phyloP scores from a whole-genome alignment of 2,329 filamentous ascomycete species.

The Furcasterigmium sp. region DNA sequence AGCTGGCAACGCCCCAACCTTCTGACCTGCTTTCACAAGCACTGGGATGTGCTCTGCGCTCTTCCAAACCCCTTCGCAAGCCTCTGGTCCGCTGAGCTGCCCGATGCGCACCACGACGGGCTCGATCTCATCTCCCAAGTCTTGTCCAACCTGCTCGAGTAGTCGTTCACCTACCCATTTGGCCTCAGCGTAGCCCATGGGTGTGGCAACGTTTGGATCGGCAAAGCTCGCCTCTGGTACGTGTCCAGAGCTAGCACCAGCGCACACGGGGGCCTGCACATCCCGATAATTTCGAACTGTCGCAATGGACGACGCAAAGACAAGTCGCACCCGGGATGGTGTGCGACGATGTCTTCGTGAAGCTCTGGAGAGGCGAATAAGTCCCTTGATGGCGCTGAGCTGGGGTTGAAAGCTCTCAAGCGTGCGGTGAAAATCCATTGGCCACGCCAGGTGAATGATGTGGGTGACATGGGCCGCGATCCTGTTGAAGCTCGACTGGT shows the following conservation, averaged over 20 bases:
- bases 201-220: slow-evolving; percentile 24
- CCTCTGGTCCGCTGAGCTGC: slow-evolving; percentile 35
- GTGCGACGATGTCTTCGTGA: neutral
- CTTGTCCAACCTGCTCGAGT: slow-evolving; percentile 31
- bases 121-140: slow-evolving; percentile 23
- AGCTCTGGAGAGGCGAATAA: neutral
- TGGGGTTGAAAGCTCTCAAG: slow-evolving; percentile 10
- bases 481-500: neutral
- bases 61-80: slow-evolving; percentile 37
- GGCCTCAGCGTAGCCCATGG: slow-evolving; percentile 38
- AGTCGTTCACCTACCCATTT: slow-evolving; percentile 40
- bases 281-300: slow-evolving; percentile 14
- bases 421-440: slow-evolving; percentile 13
- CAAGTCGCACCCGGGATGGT: slow-evolving; percentile 11
- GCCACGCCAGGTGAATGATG: slow-evolving; percentile 15
- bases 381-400: neutral
- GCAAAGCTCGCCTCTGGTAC: slow-evolving; percentile 29
- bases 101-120: slow-evolving; percentile 32
- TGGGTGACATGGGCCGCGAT: slow-evolving; percentile 1
- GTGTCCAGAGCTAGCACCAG: neutral
- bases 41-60: slow-evolving; percentile 36
- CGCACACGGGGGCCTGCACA: neutral
- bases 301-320: slow-evolving; percentile 25
- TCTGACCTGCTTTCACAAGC: slow-evolving; percentile 35
- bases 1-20: slow-evolving; percentile 12